Base-by-base conservation (phyloP, 1,284 basidiomycete species). In the Phellopilus nigrolimitatus region DNA sequence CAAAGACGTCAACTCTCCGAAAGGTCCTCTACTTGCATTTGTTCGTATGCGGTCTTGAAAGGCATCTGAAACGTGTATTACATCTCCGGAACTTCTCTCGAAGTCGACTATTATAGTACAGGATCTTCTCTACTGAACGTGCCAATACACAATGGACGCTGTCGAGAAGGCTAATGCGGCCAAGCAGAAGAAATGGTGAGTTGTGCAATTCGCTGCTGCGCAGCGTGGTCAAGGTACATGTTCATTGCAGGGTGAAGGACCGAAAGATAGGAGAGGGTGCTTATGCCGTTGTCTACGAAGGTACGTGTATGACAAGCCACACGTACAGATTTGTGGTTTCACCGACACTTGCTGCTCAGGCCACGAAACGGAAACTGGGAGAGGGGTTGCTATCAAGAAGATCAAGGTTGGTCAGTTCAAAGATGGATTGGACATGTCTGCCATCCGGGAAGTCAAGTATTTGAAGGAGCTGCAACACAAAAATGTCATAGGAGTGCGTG, bases 401-500 rank as follows among this genome's bases (percentile, higher is more conserved):
- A 95, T 97, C 64, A 97, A 97, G 66, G 88, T 94, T 13, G 93
- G 95, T 19, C 87, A 93, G 64, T 93, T 97, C 76, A 97, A 95
- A 66, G 95, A 99, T 69, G 97, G 97, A 7, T 78, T 99, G 48
- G 97, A 99, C 70, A 97, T 99, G 88, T 97, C 94, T 56, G 97
- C 97, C 42, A 86, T 99, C 56, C 86, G 97, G 34, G 97, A 99
- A 71, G 95, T 99, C 64, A 97, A 97, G 68, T 98, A 95, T 66
- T 73, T 99, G 54, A 84, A 91, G 51, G 97, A 99, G 67, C 70
- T 99, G 43, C 84, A 84, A 55, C 97, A 99, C 69, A 88, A 89
- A 48, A 99, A 99, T 64, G 83, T 99, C 59, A 97, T 99, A 59
- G 90, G 90, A 68, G 95, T 91, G 57, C 44, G 73, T 59, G 7